These are phyloP conservation scores for Naumovozyma baii DNA, from an alignment of 805 yeast genomes.

Conservation along the genomic window DNA sequence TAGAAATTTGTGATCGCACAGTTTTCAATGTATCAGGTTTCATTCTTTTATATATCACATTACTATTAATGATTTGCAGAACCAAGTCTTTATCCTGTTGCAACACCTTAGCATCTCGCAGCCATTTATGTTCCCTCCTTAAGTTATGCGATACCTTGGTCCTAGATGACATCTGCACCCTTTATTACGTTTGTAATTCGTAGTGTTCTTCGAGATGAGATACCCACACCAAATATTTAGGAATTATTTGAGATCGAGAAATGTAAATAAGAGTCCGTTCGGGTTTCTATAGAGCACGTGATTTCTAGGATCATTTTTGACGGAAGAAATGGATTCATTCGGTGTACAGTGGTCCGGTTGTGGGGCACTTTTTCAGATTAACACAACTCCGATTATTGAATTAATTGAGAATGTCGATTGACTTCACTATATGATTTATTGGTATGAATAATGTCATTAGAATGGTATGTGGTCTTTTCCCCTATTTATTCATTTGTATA, in stretches of 20 bases:
- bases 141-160: conserved; percentile 30
- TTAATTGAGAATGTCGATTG: too few relatives aligned
- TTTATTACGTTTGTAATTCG: background rate
- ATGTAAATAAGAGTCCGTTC: background rate
- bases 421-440: too few relatives aligned
- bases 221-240: too few relatives aligned
- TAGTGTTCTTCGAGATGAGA: background rate
- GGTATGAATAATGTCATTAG: too few relatives aligned
- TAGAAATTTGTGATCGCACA: too few relatives aligned
- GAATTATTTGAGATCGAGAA: background rate
- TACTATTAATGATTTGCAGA: conserved; percentile 11
- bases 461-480: too few relatives aligned
- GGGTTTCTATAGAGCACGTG: too few relatives aligned
- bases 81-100: conserved; percentile 14
- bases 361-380: background rate
- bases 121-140: conserved; percentile 27
- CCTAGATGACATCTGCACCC: background rate
- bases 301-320: background rate
- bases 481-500: too few relatives aligned
- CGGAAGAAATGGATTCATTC: too few relatives aligned
- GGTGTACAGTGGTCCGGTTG: background rate
- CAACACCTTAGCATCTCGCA: conserved; percentile 17
- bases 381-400: too few relatives aligned
- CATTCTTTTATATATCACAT: conserved; percentile 6
- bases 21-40: too few relatives aligned